A percentile compares a stretch with the other conserved stretches of the same genome.
These are phyloP conservation scores for Trichoderma hamatum DNA, from an alignment of 2,329 filamentous ascomycete species.

Conservation along the genomic window DNA sequence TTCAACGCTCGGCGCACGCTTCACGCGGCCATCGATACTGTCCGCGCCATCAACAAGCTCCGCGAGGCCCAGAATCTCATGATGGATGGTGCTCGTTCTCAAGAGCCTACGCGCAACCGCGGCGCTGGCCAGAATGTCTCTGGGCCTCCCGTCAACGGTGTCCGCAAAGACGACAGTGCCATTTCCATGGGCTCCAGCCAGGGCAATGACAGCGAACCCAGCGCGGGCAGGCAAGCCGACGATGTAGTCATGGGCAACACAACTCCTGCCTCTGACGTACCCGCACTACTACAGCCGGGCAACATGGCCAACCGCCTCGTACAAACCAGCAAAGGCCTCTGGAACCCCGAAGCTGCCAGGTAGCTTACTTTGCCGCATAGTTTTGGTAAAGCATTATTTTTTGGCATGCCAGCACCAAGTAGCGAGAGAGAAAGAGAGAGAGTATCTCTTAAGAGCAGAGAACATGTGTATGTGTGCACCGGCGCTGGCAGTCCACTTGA, in stretches of 20 bases:
- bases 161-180: constrained; percentile 50
- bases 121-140: constrained; percentile 40
- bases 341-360: constrained; percentile 46
- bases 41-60: constrained; percentile 71
- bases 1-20: constrained; percentile 71
- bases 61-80: constrained; percentile 63
- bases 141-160: constrained; percentile 36
- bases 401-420: background rate
- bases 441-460: background rate
- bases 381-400: background rate
- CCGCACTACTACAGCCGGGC: constrained; percentile 58
- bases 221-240: constrained; percentile 27
- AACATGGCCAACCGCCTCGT: constrained; percentile 58
- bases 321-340: constrained; percentile 67
- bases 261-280: constrained; percentile 40
- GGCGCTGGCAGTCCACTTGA: constrained; percentile 26
- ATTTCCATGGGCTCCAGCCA: constrained; percentile 42
- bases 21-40: constrained; percentile 71
- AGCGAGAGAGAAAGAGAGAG: background rate
- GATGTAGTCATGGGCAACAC: constrained; percentile 56
- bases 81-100: constrained; percentile 63
- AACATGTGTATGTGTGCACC: background rate
- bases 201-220: constrained; percentile 33
- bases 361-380: background rate
- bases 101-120: constrained; percentile 49